Percentiles rank a stretch among this genome's conserved stretches.
Conservation (phyloP, 2,329 filamentous ascomycete genomes). For the Colletotrichum tofieldiae region DNA sequence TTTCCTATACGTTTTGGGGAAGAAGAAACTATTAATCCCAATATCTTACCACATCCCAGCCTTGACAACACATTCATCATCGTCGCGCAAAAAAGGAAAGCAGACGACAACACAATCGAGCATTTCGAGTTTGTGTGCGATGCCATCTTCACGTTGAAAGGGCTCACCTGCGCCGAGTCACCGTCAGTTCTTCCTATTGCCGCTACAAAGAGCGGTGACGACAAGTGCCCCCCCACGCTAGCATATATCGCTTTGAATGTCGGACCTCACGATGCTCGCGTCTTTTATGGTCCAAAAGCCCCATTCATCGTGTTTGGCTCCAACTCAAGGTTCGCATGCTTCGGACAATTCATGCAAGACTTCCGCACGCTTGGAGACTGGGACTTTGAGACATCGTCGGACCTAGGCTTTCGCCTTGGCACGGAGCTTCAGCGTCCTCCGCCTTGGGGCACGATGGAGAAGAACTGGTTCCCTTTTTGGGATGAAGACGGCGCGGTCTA, state of each 20-base stretch:
- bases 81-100: slow-evolving; percentile 62
- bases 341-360: slow-evolving; percentile 71
- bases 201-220: slow-evolving; percentile 55
- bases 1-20: slow-evolving; percentile 65
- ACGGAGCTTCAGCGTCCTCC: slow-evolving; percentile 68
- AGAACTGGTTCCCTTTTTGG: slow-evolving; percentile 77
- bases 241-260: slow-evolving; percentile 59
- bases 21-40: slow-evolving; percentile 65
- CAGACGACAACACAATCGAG: slow-evolving; percentile 48
- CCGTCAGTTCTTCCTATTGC: slow-evolving; percentile 62
- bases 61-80: slow-evolving; percentile 65
- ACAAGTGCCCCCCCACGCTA: slow-evolving; percentile 62
- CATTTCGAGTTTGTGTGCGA: slow-evolving; percentile 66
- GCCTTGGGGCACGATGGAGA: slow-evolving; percentile 65
- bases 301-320: slow-evolving; percentile 70
- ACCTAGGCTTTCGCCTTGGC: slow-evolving; percentile 56
- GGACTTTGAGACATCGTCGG: slow-evolving; percentile 48
- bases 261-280: slow-evolving; percentile 72
- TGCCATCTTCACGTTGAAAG: slow-evolving; percentile 61
- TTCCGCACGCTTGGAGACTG: slow-evolving; percentile 65
- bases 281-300: slow-evolving; percentile 67
- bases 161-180: slow-evolving; percentile 59
- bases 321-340: slow-evolving; percentile 68
- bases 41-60: slow-evolving; percentile 70
- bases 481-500: slow-evolving; percentile 62